phyloP scores from a whole-genome alignment of 345 rosid genomes.

The Heritiera littoralis region DNA sequence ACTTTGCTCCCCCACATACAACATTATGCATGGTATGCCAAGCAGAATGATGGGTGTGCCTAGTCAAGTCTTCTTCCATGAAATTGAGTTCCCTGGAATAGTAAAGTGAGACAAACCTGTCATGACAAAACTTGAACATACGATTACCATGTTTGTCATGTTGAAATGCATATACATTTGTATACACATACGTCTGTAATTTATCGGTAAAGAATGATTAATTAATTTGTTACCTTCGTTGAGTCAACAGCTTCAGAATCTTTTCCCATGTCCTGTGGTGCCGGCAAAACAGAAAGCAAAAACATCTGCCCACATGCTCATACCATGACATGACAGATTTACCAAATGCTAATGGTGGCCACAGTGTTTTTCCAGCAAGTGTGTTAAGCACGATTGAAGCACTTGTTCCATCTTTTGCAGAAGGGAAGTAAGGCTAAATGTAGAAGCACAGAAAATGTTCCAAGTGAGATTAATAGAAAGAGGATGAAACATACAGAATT shows the following conservation, averaged over 20 bases:
- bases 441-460: not conserved
- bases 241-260: conserved; percentile 52
- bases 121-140: not conserved
- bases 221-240: conserved; percentile 48
- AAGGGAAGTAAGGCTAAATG: conserved; percentile 29
- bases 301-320: conserved; percentile 69
- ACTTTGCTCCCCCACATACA: conserved; percentile 72
- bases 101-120: not conserved
- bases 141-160: not conserved
- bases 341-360: conserved; percentile 72
- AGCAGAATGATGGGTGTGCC: conserved; percentile 82
- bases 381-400: conserved; percentile 42
- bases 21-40: conserved; percentile 87
- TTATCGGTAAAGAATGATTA: not conserved
- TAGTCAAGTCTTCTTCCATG: conserved; percentile 41
- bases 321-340: conserved; percentile 77
- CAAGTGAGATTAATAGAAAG: not conserved
- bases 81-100: conserved; percentile 51
- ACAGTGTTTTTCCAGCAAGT: conserved; percentile 65
- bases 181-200: too few species aligned
- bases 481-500: not conserved
- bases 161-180: not conserved
- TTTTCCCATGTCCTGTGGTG: conserved; percentile 72
- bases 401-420: conserved; percentile 44
- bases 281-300: conserved; percentile 58